phyloP scores from a whole-genome alignment of 2,329 filamentous ascomycete species.

The Ceratocystis cubensis region DNA sequence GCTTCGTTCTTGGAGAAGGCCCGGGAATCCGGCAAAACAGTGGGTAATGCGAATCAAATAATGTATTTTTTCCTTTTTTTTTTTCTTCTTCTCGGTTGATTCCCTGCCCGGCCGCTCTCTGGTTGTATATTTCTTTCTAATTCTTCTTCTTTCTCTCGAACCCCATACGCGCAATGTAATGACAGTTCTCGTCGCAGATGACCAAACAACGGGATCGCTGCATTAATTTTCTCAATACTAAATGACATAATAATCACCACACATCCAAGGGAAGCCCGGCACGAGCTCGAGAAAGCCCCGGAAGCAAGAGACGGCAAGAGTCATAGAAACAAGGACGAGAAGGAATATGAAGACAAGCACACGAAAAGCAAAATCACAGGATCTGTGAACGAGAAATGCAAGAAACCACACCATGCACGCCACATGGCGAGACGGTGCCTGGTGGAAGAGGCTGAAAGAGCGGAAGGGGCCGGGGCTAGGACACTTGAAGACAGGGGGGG shows the following conservation, averaged over 20 bases:
- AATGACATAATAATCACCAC: constrained; percentile 8
- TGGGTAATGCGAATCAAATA: neutral
- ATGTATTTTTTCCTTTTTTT: neutral
- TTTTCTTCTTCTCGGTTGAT: neutral
- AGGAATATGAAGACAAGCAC: neutral
- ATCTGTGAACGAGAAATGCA: constrained; percentile 10
- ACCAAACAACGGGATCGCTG: neutral
- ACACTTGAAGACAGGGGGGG: neutral
- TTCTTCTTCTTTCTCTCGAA: neutral
- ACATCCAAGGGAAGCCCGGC: neutral
- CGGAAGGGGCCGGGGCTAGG: constrained; percentile 7
- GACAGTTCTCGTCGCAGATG: neutral
- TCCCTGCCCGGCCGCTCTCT: neutral
- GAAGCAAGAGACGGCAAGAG: neutral
- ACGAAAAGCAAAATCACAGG: constrained; percentile 1
- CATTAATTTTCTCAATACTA: constrained; percentile 2
- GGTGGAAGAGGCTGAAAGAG: constrained; percentile 2
- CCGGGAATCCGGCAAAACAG: neutral
- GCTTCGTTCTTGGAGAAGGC: neutral
- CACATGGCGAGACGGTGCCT: constrained; percentile 7
- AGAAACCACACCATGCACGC: constrained; percentile 10
- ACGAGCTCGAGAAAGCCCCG: neutral
- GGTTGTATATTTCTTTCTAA: neutral
- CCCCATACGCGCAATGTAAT: neutral
- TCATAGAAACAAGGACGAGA: neutral